Evolutionary conservation across 495 filamentous ascomycete species (phyloP).

Genomic region (Daldinia childiae): DNA sequence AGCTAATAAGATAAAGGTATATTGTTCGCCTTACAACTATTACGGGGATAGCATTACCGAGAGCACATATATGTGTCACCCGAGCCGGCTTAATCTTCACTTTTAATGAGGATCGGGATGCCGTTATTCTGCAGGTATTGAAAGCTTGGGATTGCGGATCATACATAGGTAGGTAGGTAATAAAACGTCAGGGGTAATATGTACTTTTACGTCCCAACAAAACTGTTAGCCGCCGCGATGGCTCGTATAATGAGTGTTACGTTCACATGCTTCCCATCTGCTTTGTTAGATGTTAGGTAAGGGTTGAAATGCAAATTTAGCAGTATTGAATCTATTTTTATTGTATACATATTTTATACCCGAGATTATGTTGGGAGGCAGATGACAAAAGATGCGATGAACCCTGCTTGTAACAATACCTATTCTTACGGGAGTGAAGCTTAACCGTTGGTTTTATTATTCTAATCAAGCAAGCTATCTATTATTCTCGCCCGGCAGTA

Average conservation of each 20-base stretch:
- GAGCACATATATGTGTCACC: not conserved
- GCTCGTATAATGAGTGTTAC: conserved; percentile 11
- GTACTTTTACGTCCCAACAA: conserved; percentile 29
- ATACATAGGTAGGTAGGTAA: not conserved
- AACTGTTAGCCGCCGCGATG: conserved; percentile 2
- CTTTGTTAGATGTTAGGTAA: not conserved
- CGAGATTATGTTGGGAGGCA: not conserved
- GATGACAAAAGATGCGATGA: too few species aligned
- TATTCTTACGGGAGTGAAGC: too few species aligned
- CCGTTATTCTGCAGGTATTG: not conserved
- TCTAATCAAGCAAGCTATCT: not conserved
- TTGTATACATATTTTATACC: not conserved
- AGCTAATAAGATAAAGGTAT: not conserved
- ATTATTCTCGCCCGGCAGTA: not conserved
- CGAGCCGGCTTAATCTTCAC: not conserved
- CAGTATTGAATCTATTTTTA: not conserved
- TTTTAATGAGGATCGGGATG: not conserved
- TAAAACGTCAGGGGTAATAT: conserved; percentile 31
- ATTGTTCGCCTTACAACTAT: not conserved
- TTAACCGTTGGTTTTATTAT: not conserved
- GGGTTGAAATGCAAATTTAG: not conserved
- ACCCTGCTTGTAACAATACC: too few species aligned
- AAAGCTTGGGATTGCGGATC: conserved; percentile 13
- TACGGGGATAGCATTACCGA: not conserved
- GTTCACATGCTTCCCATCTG: conserved; percentile 14